Evolutionary conservation across 1,284 basidiomycete genomes (phyloP), one percentile per base, ranked within the genome.

Genomic region (Ustilago cynodontis): DNA sequence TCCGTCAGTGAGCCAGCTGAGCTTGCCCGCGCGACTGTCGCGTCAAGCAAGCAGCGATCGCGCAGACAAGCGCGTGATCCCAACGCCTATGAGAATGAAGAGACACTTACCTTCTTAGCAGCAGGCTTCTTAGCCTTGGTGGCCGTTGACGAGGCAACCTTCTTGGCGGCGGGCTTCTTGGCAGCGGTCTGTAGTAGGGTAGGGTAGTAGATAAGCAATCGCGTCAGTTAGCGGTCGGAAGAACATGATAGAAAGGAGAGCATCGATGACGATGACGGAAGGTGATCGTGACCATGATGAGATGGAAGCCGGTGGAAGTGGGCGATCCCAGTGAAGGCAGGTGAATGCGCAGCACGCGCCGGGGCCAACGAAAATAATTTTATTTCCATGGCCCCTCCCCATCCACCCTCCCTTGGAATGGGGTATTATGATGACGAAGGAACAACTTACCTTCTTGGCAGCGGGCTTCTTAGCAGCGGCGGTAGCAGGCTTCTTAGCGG

Each of bases 111-210:
- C 73, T 80, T 81, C 79, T 80, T 81, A 54, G 78, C 73, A 55
- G 75, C 76, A 52, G 81, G 80, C 82, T 82, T 83, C 78, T 82
- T 83, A 37, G 81, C 79, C 76, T 80, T 81, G 70, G 78, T 67
- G 62, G 78, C 53, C 53, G 76, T 80, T 61, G 75, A 66, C 51
- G 80, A 80, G 29, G 66, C 67, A 14, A 71, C 65, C 79, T 79
- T 78, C 74, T 78, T 81, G 50, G 74, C 66, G 45, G 71, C 68
- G 62, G 77, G 71, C 67, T 78, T 78, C 71, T 77, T 79, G 52
- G 73, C 68, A 28, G 68, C 68, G 43, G 77, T 60, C 72, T 69
- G 53, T 31, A 35, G 29, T 9, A 47, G n/a, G 18, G 22, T 22
- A 24, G n/a, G 24, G n/a, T 20, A 14, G 57, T 1, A 26, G 33